phyloP scores from a whole-genome alignment of 176 grass and related monocot genomes.

The Elymus sibiricus region DNA sequence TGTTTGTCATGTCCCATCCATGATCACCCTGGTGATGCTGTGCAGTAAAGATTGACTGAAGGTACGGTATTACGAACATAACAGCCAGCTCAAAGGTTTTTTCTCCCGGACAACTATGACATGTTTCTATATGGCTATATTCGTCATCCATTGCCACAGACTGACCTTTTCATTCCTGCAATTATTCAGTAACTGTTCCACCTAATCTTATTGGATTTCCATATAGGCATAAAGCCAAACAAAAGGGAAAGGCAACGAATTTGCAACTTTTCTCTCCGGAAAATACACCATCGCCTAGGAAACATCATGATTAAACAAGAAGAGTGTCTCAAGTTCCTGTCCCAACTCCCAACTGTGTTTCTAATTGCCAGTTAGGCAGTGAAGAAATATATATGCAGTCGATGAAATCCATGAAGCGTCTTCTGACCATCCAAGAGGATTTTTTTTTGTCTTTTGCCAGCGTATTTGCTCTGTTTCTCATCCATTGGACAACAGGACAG shows the following conservation, averaged over 20 bases:
- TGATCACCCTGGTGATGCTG: background rate
- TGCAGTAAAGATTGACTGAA: background rate
- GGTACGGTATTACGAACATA: background rate
- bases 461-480: background rate
- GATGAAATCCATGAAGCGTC: background rate
- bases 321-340: background rate
- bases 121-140: background rate
- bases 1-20: background rate
- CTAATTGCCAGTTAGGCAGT: background rate
- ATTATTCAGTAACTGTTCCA: conserved; percentile 19
- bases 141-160: background rate
- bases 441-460: background rate
- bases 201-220: background rate
- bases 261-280: background rate
- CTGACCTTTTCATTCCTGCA: conserved; percentile 6
- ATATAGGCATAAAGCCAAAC: background rate
- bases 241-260: background rate
- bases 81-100: background rate
- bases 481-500: too few species aligned
- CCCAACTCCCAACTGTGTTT: background rate
- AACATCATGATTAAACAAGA: conserved; percentile 27
- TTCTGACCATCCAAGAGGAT: background rate
- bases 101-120: background rate
- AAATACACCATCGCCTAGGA: background rate
- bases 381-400: background rate